Percentiles rank a stretch among this genome's conserved stretches.
Conservation (phyloP, 208 protist genomes). For the Novymonas esmeraldas region DNA sequence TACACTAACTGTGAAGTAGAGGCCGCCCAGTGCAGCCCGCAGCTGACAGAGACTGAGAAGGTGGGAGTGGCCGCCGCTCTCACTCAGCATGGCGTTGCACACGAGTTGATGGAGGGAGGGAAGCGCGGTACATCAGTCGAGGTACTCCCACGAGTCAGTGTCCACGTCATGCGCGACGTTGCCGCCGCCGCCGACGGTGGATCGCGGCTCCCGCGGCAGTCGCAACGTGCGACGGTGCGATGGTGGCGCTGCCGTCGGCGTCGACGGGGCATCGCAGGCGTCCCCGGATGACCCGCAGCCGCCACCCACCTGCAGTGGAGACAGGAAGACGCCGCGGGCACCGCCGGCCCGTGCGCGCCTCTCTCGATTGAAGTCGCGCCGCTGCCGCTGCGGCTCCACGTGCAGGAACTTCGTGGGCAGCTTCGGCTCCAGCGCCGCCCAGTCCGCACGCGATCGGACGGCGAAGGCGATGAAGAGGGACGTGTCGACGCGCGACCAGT, state of each 20-base stretch:
- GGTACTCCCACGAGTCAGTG: constrained; percentile 37
- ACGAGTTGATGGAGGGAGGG: not conserved
- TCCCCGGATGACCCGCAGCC: constrained; percentile 2
- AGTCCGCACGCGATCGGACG: constrained; percentile 37
- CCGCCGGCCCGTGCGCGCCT: constrained; percentile 7
- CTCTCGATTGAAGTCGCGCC: constrained; percentile 23
- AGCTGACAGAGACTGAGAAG: too few relatives aligned
- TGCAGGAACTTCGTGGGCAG: constrained; percentile 44
- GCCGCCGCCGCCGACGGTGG: not conserved
- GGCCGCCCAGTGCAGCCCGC: too few relatives aligned
- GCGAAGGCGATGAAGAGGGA: constrained; percentile 78
- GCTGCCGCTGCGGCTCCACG: constrained; percentile 26
- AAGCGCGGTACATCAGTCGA: constrained; percentile 12
- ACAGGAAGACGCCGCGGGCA: constrained; percentile 24
- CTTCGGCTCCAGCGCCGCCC: constrained; percentile 34
- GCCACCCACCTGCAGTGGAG: constrained; percentile 17
- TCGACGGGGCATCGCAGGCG: not conserved
- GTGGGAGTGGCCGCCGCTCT: too few relatives aligned
- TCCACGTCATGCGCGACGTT: not conserved
- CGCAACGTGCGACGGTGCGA: constrained; percentile 9
- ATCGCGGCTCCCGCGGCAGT: not conserved
- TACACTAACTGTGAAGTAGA: too few relatives aligned
- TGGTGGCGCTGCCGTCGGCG: not conserved
- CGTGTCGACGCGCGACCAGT: constrained; percentile 62
- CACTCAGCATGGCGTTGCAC: too few relatives aligned